These are phyloP conservation scores for Pelargonium citronellum DNA, from an alignment of 441 rosid genomes.

Conservation along the genomic window DNA sequence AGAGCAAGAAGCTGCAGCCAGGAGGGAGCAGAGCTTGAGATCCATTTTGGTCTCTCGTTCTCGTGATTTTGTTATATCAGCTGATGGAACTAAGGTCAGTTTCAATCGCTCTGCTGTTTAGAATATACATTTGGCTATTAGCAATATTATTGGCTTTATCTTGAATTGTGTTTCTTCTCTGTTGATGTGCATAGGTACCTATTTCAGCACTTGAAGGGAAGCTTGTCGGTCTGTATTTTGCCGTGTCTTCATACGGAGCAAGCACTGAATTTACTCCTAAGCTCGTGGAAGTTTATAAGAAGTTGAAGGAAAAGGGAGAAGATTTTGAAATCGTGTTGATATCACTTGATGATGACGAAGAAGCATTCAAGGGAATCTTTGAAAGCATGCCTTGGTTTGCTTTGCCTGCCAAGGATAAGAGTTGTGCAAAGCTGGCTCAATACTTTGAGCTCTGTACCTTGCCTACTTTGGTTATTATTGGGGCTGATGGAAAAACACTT, in stretches of 20 bases:
- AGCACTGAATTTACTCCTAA: constrained; percentile 42
- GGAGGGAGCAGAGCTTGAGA: constrained; percentile 45
- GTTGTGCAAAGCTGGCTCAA: constrained; percentile 38
- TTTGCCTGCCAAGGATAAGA: constrained; percentile 55
- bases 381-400: constrained; percentile 55
- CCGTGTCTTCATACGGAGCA: constrained; percentile 24
- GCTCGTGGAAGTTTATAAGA: constrained; percentile 49
- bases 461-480: constrained; percentile 64
- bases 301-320: constrained; percentile 49
- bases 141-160: background rate
- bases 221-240: constrained; percentile 55
- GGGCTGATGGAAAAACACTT: constrained; percentile 64
- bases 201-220: constrained; percentile 62
- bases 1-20: constrained; percentile 52
- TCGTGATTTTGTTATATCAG: constrained; percentile 51
- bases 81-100: constrained; percentile 47
- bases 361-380: constrained; percentile 42
- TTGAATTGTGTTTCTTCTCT: constrained; percentile 2
- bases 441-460: constrained; percentile 54
- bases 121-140: background rate
- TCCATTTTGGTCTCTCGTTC: constrained; percentile 42
- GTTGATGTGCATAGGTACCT: constrained; percentile 38
- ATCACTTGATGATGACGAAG: constrained; percentile 58
- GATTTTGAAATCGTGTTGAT: constrained; percentile 59
- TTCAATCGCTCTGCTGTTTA: background rate